Conservation (phyloP, 495 filamentous ascomycete genomes). For the Penicillium antarcticum region DNA sequence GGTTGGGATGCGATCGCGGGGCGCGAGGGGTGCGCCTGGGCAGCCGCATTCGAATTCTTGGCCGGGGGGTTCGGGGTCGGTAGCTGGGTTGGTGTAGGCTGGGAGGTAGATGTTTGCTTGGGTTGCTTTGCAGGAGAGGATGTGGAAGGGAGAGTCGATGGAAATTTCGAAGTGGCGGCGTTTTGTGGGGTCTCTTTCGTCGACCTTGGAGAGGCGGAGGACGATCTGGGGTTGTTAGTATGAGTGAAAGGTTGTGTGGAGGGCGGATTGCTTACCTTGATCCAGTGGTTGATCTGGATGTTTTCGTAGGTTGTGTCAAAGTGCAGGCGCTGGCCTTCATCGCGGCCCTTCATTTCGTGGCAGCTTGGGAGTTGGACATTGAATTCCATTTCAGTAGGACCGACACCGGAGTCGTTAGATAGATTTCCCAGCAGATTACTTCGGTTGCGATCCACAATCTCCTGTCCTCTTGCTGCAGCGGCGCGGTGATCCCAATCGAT, state of each 20-base stretch:
- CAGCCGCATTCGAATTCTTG: conserved; percentile 71
- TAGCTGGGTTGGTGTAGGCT: conserved; percentile 68
- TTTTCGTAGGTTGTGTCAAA: conserved; percentile 96
- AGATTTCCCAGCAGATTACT: conserved; percentile 83
- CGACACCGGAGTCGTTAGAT: conserved; percentile 60
- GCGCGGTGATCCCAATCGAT: conserved; percentile 59
- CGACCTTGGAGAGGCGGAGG: conserved; percentile 87
- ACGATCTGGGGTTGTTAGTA: conserved; percentile 66
- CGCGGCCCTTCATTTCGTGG: conserved; percentile 75
- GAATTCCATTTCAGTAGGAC: conserved; percentile 96
- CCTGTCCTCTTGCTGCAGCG: conserved; percentile 57
- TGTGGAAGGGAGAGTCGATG: conserved; percentile 95
- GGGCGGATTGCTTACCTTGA: conserved; percentile 66
- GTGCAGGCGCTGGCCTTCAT: conserved; percentile 70
- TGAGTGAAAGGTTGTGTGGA: background rate
- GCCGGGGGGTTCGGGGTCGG: conserved; percentile 39
- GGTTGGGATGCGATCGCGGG: conserved; percentile 38
- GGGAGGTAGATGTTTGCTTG: conserved; percentile 88
- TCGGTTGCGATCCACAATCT: conserved; percentile 49
- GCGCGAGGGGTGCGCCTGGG: conserved; percentile 55
- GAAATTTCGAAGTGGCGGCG: conserved; percentile 97
- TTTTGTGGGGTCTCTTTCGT: conserved; percentile 74
- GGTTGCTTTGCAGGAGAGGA: conserved; percentile 90
- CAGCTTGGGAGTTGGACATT: conserved; percentile 93
- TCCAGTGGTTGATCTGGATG: conserved; percentile 97